Percentiles rank a stretch among this genome's conserved stretches.
Conservation (phyloP, 257 asterid genomes). For the Ilex asprella region DNA sequence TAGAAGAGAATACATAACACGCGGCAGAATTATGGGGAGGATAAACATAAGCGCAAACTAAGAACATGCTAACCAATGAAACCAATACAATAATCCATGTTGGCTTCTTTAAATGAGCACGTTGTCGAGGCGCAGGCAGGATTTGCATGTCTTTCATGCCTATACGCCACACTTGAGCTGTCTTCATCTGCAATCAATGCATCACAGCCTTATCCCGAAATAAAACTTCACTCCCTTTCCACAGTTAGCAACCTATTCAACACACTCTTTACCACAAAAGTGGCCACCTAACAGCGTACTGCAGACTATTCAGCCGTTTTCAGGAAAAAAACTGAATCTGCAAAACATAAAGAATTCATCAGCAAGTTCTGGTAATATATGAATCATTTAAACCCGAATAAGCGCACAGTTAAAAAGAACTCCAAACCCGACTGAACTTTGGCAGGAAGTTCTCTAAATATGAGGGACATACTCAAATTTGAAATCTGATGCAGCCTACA, state of each 20-base stretch:
- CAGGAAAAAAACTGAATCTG: slow-evolving; percentile 13
- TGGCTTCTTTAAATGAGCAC: slow-evolving; percentile 77
- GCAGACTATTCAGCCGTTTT: slow-evolving; percentile 15
- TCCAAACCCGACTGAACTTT: no score
- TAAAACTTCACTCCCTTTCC: slow-evolving; percentile 8
- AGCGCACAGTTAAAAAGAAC: no score
- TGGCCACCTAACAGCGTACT: slow-evolving; percentile 18
- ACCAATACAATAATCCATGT: slow-evolving; percentile 89
- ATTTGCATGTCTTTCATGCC: slow-evolving; percentile 82
- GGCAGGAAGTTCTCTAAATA: no score
- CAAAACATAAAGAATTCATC: slow-evolving; percentile 7
- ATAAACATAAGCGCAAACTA: slow-evolving; percentile 79
- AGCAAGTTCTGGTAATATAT: no score
- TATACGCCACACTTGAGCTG: slow-evolving; percentile 77
- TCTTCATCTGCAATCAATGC: slow-evolving; percentile 69
- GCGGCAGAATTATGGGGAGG: slow-evolving; percentile 84
- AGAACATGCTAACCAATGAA: slow-evolving; percentile 79
- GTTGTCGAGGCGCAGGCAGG: slow-evolving; percentile 77
- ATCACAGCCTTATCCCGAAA: slow-evolving; percentile 31
- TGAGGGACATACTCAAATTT: no score
- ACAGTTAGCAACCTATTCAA: slow-evolving; percentile 13
- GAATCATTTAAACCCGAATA: no score
- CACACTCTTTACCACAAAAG: slow-evolving; percentile 4
- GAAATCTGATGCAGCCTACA: no score
- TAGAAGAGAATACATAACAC: slow-evolving; percentile 74